phyloP scores from a whole-genome alignment of 345 rosid genomes.

The Arabidopsis arenosa region DNA sequence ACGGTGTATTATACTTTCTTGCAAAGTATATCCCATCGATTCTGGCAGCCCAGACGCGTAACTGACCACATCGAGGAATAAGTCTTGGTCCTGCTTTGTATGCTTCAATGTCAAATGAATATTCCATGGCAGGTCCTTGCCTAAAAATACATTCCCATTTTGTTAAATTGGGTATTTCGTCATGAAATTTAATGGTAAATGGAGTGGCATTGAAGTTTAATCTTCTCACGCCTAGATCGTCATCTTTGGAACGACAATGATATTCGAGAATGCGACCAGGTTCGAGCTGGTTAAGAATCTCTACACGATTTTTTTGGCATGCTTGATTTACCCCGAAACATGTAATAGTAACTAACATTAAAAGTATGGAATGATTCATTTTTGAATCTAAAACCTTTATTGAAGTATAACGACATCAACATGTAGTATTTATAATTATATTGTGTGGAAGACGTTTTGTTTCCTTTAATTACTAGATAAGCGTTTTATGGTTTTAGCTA shows the following conservation, averaged over 20 bases:
- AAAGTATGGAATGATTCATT: not conserved
- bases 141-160: not conserved
- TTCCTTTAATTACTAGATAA: not conserved
- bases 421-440: not conserved
- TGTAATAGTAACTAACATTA: not conserved
- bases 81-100: not conserved
- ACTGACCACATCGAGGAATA: conserved; percentile 1
- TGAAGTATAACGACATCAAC: not conserved
- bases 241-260: not conserved
- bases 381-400: not conserved
- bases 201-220: not conserved
- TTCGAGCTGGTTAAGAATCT: not conserved
- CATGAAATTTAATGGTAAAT: not conserved
- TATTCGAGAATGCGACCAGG: not conserved
- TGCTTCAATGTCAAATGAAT: not conserved
- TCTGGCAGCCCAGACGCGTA: conserved; percentile 1
- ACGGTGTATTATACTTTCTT: not conserved
- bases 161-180: not conserved
- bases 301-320: not conserved
- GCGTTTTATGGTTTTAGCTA: too few species aligned
- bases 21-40: not conserved
- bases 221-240: not conserved
- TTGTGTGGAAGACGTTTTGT: not conserved
- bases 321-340: not conserved
- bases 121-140: not conserved